Conservation (phyloP, 2,329 filamentous ascomycete species). For the Colletotrichum endophyticum region DNA sequence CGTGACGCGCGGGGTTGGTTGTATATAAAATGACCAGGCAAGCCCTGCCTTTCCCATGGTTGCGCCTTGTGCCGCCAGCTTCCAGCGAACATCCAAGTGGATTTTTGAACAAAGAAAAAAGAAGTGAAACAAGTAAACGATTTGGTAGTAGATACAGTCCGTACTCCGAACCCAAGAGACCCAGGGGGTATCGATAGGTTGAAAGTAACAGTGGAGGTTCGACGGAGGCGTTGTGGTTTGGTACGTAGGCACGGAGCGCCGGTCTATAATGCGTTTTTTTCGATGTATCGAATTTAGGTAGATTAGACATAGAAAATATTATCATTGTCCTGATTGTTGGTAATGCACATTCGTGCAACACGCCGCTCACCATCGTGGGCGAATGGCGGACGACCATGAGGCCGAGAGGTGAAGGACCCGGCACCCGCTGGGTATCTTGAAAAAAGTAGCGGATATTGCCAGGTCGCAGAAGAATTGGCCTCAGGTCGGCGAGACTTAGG, state of each 20-base stretch:
- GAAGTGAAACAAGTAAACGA: background rate
- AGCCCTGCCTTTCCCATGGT: conserved; percentile 15
- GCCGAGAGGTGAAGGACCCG: background rate
- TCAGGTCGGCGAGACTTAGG: background rate
- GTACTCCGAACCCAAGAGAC: conserved; percentile 8
- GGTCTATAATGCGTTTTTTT: conserved; percentile 17
- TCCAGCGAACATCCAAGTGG: background rate
- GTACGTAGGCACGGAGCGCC: conserved; percentile 10
- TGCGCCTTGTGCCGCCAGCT: conserved; percentile 9
- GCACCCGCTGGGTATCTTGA: conserved; percentile 21
- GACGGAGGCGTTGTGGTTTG: background rate
- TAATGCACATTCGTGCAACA: conserved; percentile 10
- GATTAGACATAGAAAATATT: conserved; percentile 22
- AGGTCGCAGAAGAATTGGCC: conserved; percentile 8
- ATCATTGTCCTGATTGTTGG: conserved; percentile 14
- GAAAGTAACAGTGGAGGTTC: background rate
- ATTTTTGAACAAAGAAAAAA: conserved; percentile 8
- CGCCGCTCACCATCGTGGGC: background rate
- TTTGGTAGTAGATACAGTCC: conserved; percentile 18
- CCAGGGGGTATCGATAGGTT: conserved; percentile 11
- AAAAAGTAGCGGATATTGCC: conserved; percentile 19
- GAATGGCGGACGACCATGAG: conserved; percentile 8
- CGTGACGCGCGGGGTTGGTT: background rate
- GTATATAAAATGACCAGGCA: conserved; percentile 16
- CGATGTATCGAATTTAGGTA: conserved; percentile 11